These are phyloP conservation scores for Fusarium armeniacum DNA, from an alignment of 2,329 filamentous ascomycete genomes.

Conservation along the genomic window DNA sequence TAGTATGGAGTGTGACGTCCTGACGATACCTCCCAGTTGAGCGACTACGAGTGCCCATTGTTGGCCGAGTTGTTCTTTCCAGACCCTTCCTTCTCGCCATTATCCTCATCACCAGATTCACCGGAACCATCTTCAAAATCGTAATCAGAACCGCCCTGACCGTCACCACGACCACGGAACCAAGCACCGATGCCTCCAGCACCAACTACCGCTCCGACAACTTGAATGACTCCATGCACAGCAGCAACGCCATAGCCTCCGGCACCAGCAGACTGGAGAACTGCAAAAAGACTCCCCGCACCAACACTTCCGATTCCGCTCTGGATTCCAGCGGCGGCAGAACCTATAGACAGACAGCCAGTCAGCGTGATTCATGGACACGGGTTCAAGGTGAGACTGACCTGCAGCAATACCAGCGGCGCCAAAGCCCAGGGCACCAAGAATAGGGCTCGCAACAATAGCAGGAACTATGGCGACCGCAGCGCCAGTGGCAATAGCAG, in stretches of 20 bases:
- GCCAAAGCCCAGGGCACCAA: neutral
- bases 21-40: neutral
- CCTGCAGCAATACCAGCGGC: constrained; percentile 3
- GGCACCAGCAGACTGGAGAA: constrained; percentile 52
- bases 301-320: constrained; percentile 50
- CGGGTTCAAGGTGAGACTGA: neutral
- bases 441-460: neutral
- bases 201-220: neutral
- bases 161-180: neutral
- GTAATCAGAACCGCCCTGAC: neutral
- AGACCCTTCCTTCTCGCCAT: neutral
- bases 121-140: neutral
- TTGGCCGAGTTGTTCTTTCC: neutral
- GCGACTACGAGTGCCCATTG: neutral
- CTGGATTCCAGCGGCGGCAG: constrained; percentile 48
- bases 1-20: too few species aligned
- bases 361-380: neutral
- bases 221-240: constrained; percentile 41
- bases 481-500: neutral
- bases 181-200: neutral
- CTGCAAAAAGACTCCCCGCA: constrained; percentile 47
- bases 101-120: too few species aligned
- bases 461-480: neutral
- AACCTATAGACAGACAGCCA: constrained; percentile 32
- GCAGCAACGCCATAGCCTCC: constrained; percentile 49